These are phyloP conservation scores for Aphanocladium album DNA, from an alignment of 2,329 filamentous ascomycete species.

Conservation along the genomic window DNA sequence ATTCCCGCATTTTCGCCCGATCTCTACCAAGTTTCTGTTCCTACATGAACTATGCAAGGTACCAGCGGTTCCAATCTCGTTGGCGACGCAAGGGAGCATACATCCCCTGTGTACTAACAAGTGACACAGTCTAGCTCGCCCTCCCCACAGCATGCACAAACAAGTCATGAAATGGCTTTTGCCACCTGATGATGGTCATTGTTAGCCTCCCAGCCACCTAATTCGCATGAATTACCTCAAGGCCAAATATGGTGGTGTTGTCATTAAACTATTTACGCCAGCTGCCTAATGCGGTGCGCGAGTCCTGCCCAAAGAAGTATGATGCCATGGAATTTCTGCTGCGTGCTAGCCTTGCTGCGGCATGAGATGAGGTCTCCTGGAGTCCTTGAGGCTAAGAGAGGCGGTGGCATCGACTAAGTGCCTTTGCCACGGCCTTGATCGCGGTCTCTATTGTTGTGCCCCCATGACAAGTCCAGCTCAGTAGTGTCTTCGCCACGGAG, in stretches of 20 bases:
- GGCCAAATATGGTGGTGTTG: neutral
- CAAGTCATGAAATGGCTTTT: conserved; percentile 3
- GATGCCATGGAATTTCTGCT: neutral
- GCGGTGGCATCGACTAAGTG: neutral
- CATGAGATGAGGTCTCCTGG: neutral
- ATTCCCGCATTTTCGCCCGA: neutral
- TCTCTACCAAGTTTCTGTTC: conserved; percentile 2
- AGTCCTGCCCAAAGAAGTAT: neutral
- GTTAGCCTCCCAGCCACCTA: neutral
- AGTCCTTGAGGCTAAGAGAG: neutral
- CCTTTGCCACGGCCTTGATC: neutral
- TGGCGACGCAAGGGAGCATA: conserved; percentile 9
- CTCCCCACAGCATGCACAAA: conserved; percentile 1
- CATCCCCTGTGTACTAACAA: neutral
- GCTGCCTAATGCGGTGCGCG: neutral
- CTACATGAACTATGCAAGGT: conserved; percentile 12
- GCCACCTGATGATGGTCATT: neutral
- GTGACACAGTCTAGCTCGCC: conserved; percentile 9
- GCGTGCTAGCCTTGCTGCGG: neutral
- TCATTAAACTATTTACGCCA: conserved; percentile 1
- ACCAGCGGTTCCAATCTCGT: neutral
- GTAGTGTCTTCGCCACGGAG: neutral
- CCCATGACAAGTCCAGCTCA: neutral
- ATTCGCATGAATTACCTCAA: neutral
- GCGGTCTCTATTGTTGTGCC: neutral